Base-by-base conservation (phyloP, 257 asterid species). In the Solanum etuberosum region DNA sequence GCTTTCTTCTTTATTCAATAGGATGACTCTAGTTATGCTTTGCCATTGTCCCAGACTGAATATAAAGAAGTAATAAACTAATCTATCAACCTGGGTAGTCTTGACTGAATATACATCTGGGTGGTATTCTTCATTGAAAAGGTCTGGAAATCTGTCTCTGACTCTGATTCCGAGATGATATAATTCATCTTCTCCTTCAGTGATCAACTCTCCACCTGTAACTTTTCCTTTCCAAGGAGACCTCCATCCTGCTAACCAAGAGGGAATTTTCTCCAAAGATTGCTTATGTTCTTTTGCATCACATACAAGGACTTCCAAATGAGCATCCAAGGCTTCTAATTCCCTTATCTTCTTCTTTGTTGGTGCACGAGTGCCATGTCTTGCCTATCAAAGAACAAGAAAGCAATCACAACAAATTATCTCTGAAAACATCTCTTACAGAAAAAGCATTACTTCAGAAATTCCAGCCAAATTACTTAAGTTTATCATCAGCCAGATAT, bases 281-380 rank as follows among this genome's bases (percentile, higher is more conserved):
- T 90, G 88, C 88, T 90, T 92, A 86, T 91, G 88, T 31, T 90
- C 92, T 92, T 92, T 91, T 34, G 90, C 94, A 38, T 87, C 92
- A 83, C 88, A 91, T 84, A 96, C 65, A 73, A 97, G 96, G 86
- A 90, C 88, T 91, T 90, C 88, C 86, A 96, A 89, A 65, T 92
- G 97, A 87, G 92, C 85, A 78, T 92, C 92, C 88, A 97, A 90
- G 87, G 89, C 91, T 68, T 92, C 99, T 71, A 97, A 90, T 78
- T 90, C 93, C 90, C 92, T 93, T 90, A 96, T 86, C 91, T 92
- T 96, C 91, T 96, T 97, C 93, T 94, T 96, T 10, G 99, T 97
- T 67, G 99, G 99, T 89, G 99, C 98, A 20, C 99, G 95, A 71
- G 99, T 94, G 48, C 99, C 99, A 86, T 97, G 99, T 92, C 99